Conservation (phyloP, 306 rosid species). For the Acacia acuminata region DNA sequence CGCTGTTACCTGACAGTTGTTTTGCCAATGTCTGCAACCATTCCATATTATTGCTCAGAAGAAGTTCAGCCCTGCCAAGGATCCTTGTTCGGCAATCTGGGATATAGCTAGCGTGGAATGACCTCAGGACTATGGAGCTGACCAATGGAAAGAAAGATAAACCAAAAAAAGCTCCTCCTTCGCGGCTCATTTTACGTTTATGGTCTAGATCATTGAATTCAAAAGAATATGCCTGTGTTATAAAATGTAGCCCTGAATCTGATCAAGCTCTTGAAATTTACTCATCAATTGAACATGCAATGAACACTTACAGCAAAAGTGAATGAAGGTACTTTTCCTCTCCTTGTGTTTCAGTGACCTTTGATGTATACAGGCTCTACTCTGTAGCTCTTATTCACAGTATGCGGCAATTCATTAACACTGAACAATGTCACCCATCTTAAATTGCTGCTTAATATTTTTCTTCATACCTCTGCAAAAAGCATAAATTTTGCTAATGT, state of each 20-base stretch:
- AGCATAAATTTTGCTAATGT: no score
- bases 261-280: constrained; percentile 72
- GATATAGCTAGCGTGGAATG: constrained; percentile 82
- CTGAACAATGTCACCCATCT: no score
- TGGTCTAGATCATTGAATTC: constrained; percentile 56
- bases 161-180: constrained; percentile 65
- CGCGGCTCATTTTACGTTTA: constrained; percentile 68
- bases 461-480: no score
- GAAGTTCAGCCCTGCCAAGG: constrained; percentile 91
- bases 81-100: constrained; percentile 92
- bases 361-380: no score
- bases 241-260: constrained; percentile 74
- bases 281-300: constrained; percentile 73
- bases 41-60: constrained; percentile 80
- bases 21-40: constrained; percentile 77
- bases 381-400: background rate
- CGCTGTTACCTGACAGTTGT: constrained; percentile 6
- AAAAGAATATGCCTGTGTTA: constrained; percentile 58
- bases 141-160: constrained; percentile 78
- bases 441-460: no score
- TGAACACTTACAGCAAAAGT: constrained; percentile 64
- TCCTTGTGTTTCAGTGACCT: background rate
- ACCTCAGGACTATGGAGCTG: constrained; percentile 73
- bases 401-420: no score
- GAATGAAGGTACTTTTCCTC: constrained; percentile 55